A percentile compares a stretch with the other conserved stretches of the same genome.
phyloP scores from a whole-genome alignment of 768 basidiomycete genomes.

The Serendipita sp. region DNA sequence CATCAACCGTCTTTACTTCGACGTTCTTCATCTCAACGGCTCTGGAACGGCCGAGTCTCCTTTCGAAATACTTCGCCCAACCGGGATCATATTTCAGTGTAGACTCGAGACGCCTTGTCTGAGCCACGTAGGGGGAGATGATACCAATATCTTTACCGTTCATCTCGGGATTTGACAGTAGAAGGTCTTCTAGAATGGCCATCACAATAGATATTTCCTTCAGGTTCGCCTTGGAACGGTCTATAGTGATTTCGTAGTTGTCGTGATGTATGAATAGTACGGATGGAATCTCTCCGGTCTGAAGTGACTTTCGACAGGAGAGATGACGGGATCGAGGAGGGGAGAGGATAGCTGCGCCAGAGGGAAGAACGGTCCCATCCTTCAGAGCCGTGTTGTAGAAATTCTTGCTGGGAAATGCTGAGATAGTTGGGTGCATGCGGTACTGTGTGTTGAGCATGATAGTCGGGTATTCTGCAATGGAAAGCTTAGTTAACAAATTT shows the following conservation, averaged over 20 bases:
- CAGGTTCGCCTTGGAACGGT: constrained; percentile 60
- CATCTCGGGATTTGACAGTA: constrained; percentile 51
- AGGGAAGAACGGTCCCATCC: constrained; percentile 56
- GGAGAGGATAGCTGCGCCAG: constrained; percentile 31
- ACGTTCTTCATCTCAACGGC: constrained; percentile 47
- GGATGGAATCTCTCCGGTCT: constrained; percentile 31
- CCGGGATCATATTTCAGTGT: constrained; percentile 41
- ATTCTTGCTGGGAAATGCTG: constrained; percentile 66
- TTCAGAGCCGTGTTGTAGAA: constrained; percentile 59
- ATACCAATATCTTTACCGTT: constrained; percentile 70
- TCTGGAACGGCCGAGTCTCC: constrained; percentile 47
- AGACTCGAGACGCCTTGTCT: constrained; percentile 57
- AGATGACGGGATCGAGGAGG: constrained; percentile 50
- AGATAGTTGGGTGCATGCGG: constrained; percentile 86
- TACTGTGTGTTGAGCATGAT: constrained; percentile 93
- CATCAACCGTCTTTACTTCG: constrained; percentile 87
- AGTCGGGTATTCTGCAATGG: constrained; percentile 53
- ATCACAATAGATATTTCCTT: constrained; percentile 65
- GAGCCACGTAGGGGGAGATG: constrained; percentile 83
- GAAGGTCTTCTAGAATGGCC: constrained; percentile 65
- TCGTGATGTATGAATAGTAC: constrained; percentile 74
- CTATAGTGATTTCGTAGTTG: constrained; percentile 47
- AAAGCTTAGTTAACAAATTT: background rate
- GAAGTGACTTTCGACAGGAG: constrained; percentile 5
- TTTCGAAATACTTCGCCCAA: constrained; percentile 36